These are phyloP conservation scores for Medicago truncatula DNA, from an alignment of 306 rosid genomes.

Conservation along the genomic window MtrunA17r5.0-ANR NC_053043.1:17630001-17630500, in stretches of 20 bases:
- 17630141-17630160: neutral
- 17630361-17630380: neutral
- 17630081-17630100: slow-evolving; percentile 29
- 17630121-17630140: neutral
- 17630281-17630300: slow-evolving; percentile 40
- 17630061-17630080: neutral
- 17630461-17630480: slow-evolving; percentile 51
- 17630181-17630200: slow-evolving; percentile 28
- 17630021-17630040: no score
- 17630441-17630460: slow-evolving; percentile 47
- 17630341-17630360: neutral
- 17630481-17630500: slow-evolving; percentile 43
- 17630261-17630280: slow-evolving; percentile 30
- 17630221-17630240: slow-evolving; percentile 47
- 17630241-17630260: slow-evolving; percentile 50
- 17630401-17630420: slow-evolving; percentile 37
- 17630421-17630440: slow-evolving; percentile 47
- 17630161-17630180: neutral
- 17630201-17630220: slow-evolving; percentile 39
- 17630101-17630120: slow-evolving; percentile 7
- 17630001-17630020: no score
- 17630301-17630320: slow-evolving; percentile 46
- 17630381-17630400: neutral
- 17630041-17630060: neutral
- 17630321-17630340: slow-evolving; percentile 28